These are phyloP conservation scores for Orbilia javanica DNA, from an alignment of 2,329 filamentous ascomycete species.

Conservation along the genomic window DNA sequence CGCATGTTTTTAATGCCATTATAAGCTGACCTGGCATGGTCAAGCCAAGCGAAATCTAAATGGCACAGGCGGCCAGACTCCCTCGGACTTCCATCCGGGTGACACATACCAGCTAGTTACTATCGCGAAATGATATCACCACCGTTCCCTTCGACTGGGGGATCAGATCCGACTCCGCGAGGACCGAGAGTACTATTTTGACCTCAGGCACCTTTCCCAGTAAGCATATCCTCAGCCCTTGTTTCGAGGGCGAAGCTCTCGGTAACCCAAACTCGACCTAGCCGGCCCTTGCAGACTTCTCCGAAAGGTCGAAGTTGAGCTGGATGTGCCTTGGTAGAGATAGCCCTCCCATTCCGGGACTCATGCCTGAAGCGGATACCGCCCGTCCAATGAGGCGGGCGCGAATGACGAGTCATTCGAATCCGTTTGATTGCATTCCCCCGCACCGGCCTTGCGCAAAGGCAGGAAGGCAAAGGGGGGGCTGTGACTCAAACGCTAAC, in stretches of 20 bases:
- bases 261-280: slow-evolving; percentile 12
- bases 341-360: slow-evolving; percentile 26
- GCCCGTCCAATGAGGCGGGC: slow-evolving; percentile 24
- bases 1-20: slow-evolving; percentile 3
- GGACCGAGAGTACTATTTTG: slow-evolving; percentile 6
- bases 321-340: slow-evolving; percentile 27
- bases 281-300: slow-evolving; percentile 18
- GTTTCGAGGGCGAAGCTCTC: slow-evolving; percentile 18
- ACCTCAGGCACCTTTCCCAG: slow-evolving; percentile 2
- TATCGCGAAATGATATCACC: slow-evolving; percentile 24
- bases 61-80: slow-evolving; percentile 15
- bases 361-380: slow-evolving; percentile 30
- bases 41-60: background rate
- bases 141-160: background rate
- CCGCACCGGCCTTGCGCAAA: slow-evolving; percentile 28
- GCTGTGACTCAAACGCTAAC: slow-evolving; percentile 51
- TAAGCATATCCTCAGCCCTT: slow-evolving; percentile 23
- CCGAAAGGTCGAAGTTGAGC: slow-evolving; percentile 17
- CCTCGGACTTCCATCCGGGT: background rate
- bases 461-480: slow-evolving; percentile 32
- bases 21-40: slow-evolving; percentile 13
- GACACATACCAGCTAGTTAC: slow-evolving; percentile 20
- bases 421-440: slow-evolving; percentile 25
- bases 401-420: slow-evolving; percentile 51
- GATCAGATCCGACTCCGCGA: slow-evolving; percentile 15